Conservation (phyloP, 2,329 filamentous ascomycete species). For the Kalaharituber pfeilii region DNA sequence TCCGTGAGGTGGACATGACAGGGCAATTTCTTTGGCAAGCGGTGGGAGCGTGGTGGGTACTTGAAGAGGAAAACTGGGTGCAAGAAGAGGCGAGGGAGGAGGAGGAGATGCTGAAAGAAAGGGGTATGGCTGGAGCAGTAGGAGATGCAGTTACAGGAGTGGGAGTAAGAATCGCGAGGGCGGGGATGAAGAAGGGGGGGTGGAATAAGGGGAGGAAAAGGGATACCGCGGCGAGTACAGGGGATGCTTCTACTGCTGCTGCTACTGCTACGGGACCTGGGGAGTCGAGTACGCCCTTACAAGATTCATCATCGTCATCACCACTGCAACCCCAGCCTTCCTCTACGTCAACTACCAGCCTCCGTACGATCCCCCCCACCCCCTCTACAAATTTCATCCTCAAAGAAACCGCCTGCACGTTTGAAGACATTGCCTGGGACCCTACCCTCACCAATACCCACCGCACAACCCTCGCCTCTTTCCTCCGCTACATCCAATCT, state of each 20-base stretch:
- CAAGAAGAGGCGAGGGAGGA: slow-evolving; percentile 7
- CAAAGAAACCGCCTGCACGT: slow-evolving; percentile 17
- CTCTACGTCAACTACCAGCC: neutral
- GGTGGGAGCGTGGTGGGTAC: slow-evolving; percentile 18
- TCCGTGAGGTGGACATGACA: slow-evolving; percentile 16
- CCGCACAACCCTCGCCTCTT: slow-evolving; percentile 13
- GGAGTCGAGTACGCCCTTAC: neutral
- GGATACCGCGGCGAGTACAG: neutral
- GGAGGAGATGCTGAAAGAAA: neutral
- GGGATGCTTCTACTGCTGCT: neutral
- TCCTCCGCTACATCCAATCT: slow-evolving; percentile 16
- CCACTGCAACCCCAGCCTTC: neutral
- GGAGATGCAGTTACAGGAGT: slow-evolving; percentile 3
- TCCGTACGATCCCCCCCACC: slow-evolving; percentile 3
- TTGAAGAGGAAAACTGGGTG: slow-evolving; percentile 13
- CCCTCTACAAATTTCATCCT: slow-evolving; percentile 1
- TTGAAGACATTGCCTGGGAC: slow-evolving; percentile 18
- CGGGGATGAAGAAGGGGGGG: slow-evolving; percentile 10
- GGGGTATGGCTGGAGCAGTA: slow-evolving; percentile 1
- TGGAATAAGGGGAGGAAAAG: slow-evolving; percentile 19
- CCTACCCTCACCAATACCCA: slow-evolving; percentile 13
- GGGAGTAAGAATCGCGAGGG: slow-evolving; percentile 13
- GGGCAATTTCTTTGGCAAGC: slow-evolving; percentile 17
- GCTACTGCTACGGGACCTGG: neutral
- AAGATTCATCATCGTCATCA: neutral